Evolutionary conservation across 305 asterid genomes (phyloP).

Genomic region (Fraxinus latifolia): DNA sequence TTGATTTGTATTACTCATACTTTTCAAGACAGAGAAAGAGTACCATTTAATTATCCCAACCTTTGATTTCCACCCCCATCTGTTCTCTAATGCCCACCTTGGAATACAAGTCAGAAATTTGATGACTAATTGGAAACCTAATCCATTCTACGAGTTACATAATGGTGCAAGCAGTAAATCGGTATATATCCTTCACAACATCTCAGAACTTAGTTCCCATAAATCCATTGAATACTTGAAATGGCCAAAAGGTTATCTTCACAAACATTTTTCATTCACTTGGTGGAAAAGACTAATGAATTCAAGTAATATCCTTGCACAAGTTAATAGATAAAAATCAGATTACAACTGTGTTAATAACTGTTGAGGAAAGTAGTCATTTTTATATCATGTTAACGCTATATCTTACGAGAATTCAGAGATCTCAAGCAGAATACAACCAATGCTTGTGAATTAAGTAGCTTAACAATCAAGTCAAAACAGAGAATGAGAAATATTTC

Average conservation of each 20-base stretch:
- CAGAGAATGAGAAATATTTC: not conserved
- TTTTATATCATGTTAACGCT: not conserved
- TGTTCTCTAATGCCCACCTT: not conserved
- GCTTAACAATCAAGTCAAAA: not conserved
- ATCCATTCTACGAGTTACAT: not conserved
- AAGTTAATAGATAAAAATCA: not conserved
- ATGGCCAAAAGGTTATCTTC: not conserved
- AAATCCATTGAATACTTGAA: not conserved
- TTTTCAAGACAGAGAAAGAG: not conserved
- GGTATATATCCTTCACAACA: slow-evolving; percentile 1
- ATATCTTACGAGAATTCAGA: not conserved
- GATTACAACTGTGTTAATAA: not conserved
- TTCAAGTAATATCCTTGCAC: not conserved
- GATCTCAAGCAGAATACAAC: not conserved
- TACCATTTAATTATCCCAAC: not conserved
- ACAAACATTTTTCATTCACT: not conserved
- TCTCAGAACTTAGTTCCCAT: not conserved
- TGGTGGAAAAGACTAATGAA: not conserved
- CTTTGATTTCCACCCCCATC: not conserved
- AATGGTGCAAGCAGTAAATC: not conserved
- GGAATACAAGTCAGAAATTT: not conserved
- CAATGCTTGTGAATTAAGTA: not conserved
- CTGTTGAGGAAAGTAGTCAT: not conserved
- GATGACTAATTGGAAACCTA: not conserved
- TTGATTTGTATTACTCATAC: not conserved